Percentiles rank a stretch among this genome's conserved stretches.
Evolutionary conservation across 2,329 filamentous ascomycete genomes (phyloP).

Genomic region (Grosmannia penicillata): DNA sequence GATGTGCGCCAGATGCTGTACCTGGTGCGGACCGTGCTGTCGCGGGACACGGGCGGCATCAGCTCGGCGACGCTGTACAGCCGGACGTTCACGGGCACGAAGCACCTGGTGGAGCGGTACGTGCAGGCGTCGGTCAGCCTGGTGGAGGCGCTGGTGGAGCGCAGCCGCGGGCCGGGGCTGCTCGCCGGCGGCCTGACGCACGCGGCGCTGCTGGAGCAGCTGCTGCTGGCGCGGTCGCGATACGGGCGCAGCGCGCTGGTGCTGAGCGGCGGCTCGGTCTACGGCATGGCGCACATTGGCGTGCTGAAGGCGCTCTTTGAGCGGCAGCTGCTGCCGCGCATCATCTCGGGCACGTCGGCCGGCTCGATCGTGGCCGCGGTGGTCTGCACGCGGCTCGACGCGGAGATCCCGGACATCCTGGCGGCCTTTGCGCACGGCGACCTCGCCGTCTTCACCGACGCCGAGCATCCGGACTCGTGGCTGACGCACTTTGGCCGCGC

Average conservation of each 20-base stretch:
- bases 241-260: slow-evolving; percentile 76
- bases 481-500: slow-evolving; percentile 57
- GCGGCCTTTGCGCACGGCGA: slow-evolving; percentile 65
- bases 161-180: slow-evolving; percentile 26
- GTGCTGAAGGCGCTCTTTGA: slow-evolving; percentile 73
- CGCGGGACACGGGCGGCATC: slow-evolving; percentile 74
- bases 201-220: slow-evolving; percentile 47
- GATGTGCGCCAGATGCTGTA: slow-evolving; percentile 69
- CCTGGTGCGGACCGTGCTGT: slow-evolving; percentile 64
- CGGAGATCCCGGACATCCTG: slow-evolving; percentile 58
- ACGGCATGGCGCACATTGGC: slow-evolving; percentile 85
- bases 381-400: slow-evolving; percentile 62
- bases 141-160: slow-evolving; percentile 54
- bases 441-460: slow-evolving; percentile 61
- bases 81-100: slow-evolving; percentile 75
- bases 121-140: slow-evolving; percentile 66
- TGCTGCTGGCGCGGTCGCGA: slow-evolving; percentile 59
- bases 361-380: slow-evolving; percentile 77
- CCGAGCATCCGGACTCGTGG: slow-evolving; percentile 42
- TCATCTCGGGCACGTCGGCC: slow-evolving; percentile 77
- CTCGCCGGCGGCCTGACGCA: slow-evolving; percentile 40
- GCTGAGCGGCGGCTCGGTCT: slow-evolving; percentile 73
- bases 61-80: slow-evolving; percentile 69
- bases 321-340: slow-evolving; percentile 59
- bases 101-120: slow-evolving; percentile 73